phyloP scores from a whole-genome alignment of 805 yeast genomes.

The Schwanniomyces occidentalis region DNA sequence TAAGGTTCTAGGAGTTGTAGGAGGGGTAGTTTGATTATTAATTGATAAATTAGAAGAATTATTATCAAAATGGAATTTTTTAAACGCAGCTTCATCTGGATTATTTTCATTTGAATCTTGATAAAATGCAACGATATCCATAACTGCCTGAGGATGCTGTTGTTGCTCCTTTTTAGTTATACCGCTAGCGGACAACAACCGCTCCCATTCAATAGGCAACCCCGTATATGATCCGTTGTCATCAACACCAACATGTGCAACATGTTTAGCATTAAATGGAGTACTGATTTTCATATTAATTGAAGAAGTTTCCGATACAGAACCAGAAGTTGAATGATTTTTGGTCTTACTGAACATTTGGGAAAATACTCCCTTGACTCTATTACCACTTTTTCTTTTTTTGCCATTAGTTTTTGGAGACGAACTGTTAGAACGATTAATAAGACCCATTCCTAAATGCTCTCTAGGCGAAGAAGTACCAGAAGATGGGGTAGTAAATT shows the following conservation, averaged over 20 bases:
- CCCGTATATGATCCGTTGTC: slow-evolving; percentile 88
- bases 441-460: slow-evolving; percentile 19
- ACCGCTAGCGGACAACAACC: slow-evolving; percentile 78
- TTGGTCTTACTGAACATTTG: slow-evolving; percentile 46
- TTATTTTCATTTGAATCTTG: slow-evolving; percentile 53
- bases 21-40: slow-evolving; percentile 27
- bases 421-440: slow-evolving; percentile 11
- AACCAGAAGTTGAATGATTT: slow-evolving; percentile 10
- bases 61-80: slow-evolving; percentile 36
- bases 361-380: slow-evolving; percentile 60
- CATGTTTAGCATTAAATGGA: slow-evolving; percentile 87
- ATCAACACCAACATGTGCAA: slow-evolving; percentile 92
- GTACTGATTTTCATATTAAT: slow-evolving; percentile 69
- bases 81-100: slow-evolving; percentile 43
- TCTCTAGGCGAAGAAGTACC: slow-evolving; percentile 26
- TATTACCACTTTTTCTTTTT: slow-evolving; percentile 46
- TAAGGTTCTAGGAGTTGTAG: slow-evolving; percentile 7
- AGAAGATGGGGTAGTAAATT: slow-evolving; percentile 6
- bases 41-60: slow-evolving; percentile 25
- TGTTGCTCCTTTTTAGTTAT: slow-evolving; percentile 86
- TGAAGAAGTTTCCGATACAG: slow-evolving; percentile 11
- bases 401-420: slow-evolving; percentile 18
- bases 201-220: slow-evolving; percentile 91
- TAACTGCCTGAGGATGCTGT: slow-evolving; percentile 91
- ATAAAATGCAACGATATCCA: slow-evolving; percentile 86